These are phyloP conservation scores for Prunus armeniaca DNA, from an alignment of 306 rosid genomes.

Conservation along the genomic window DNA sequence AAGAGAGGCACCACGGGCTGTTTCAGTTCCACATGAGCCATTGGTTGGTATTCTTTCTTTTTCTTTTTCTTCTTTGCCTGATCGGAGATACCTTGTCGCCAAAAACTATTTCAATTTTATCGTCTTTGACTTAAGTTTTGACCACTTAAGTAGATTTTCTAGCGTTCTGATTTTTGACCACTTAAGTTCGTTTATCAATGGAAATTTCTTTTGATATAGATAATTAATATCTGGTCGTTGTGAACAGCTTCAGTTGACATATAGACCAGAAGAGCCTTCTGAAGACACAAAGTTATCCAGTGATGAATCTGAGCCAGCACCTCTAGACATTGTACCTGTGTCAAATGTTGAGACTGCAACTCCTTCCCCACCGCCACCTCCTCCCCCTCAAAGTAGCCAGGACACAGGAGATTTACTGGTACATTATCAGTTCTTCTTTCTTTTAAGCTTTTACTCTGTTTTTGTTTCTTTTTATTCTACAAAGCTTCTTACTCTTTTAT, in stretches of 20 bases:
- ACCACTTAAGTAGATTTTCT: neutral
- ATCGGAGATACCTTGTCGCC: neutral
- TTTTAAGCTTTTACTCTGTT: neutral
- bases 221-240: constrained; percentile 25
- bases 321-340: constrained; percentile 42
- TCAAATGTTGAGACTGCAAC: constrained; percentile 49
- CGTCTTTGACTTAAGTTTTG: neutral
- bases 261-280: constrained; percentile 72
- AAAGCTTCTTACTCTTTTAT: neutral
- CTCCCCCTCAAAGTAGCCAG: constrained; percentile 51
- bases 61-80: neutral
- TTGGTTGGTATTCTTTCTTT: constrained; percentile 55
- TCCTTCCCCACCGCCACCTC: constrained; percentile 30
- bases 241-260: constrained; percentile 89
- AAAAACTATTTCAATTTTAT: neutral
- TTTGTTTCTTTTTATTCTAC: neutral
- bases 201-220: neutral
- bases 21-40: constrained; percentile 76
- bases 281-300: constrained; percentile 53
- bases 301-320: constrained; percentile 64
- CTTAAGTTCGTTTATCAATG: neutral
- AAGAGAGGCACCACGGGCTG: constrained; percentile 86
- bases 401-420: constrained; percentile 92
- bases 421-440: constrained; percentile 16
- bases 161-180: constrained; percentile 3